These are phyloP conservation scores for Betula pendula DNA, from an alignment of 306 rosid genomes.

Conservation along the genomic window DNA sequence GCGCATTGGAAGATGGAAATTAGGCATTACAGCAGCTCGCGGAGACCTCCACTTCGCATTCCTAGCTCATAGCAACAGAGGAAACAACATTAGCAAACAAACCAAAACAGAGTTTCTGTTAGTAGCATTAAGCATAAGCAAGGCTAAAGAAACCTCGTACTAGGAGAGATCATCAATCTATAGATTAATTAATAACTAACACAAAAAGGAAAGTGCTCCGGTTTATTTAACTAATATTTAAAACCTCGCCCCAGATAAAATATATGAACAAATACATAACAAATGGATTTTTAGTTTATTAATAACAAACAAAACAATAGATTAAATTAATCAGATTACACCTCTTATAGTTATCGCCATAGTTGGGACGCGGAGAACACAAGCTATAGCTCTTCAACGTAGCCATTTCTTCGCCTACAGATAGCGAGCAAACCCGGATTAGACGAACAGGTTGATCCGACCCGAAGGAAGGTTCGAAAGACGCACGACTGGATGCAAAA, in stretches of 20 bases:
- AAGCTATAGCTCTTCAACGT: slow-evolving; percentile 41
- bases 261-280: neutral
- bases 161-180: too few relatives aligned
- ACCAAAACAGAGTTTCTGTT: slow-evolving; percentile 7
- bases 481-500: neutral
- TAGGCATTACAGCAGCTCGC: slow-evolving; percentile 62
- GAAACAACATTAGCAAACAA: slow-evolving; percentile 21
- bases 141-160: too few relatives aligned
- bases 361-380: slow-evolving; percentile 45
- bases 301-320: neutral
- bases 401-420: slow-evolving; percentile 34
- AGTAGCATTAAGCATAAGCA: too few relatives aligned
- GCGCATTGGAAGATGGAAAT: slow-evolving; percentile 94
- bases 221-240: too few relatives aligned
- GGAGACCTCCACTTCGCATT: slow-evolving; percentile 55
- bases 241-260: too few relatives aligned
- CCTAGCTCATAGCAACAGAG: slow-evolving; percentile 41
- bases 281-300: neutral
- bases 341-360: slow-evolving; percentile 41
- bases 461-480: neutral
- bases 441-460: neutral
- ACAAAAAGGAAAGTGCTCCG: too few relatives aligned
- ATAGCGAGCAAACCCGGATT: neutral
- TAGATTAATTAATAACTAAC: too few relatives aligned
- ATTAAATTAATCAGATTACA: slow-evolving; percentile 1